A percentile compares a stretch with the other conserved stretches of the same genome.
phyloP scores from a whole-genome alignment of 164 flowering plant species.

The Tinospora cordifolia region DNA sequence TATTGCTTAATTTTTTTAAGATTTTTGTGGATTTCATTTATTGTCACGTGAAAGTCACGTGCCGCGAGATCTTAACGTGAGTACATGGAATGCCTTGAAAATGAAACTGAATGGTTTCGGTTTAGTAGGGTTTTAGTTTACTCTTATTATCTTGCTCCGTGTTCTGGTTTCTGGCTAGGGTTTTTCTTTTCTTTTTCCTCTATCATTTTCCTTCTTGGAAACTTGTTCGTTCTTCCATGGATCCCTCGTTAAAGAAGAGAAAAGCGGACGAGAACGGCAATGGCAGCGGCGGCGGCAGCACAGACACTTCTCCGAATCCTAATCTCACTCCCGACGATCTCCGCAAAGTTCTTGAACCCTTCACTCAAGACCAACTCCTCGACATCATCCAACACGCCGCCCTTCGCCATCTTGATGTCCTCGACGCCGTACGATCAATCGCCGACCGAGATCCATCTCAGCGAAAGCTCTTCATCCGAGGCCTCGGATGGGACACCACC shows the following conservation, averaged over 20 bases:
- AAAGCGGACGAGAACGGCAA: conserved; percentile 66
- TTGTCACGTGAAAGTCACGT: no score
- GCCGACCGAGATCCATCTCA: conserved; percentile 60
- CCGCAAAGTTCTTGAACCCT: conserved; percentile 51
- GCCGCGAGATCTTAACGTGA: no score
- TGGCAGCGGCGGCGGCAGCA: conserved; percentile 25
- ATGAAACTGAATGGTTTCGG: no score
- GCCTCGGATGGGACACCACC: conserved; percentile 91
- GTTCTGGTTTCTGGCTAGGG: no score
- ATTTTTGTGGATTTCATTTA: no score
- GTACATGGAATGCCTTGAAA: no score
- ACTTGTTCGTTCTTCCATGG: conserved; percentile 32
- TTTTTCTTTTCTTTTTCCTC: background rate
- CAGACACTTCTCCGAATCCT: conserved; percentile 4
- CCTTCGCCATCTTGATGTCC: conserved; percentile 44
- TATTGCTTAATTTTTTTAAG: no score
- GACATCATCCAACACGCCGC: conserved; percentile 47
- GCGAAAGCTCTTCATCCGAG: conserved; percentile 87
- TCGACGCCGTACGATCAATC: conserved; percentile 50
- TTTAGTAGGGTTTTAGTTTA: no score
- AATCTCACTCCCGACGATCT: conserved; percentile 44
- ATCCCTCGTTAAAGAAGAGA: conserved; percentile 53
- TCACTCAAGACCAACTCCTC: conserved; percentile 53
- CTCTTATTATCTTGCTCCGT: no score
- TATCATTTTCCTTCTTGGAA: conserved; percentile 7